Evolutionary conservation across 805 yeast species (phyloP).

Genomic region (Candida xyloterini): DNA sequence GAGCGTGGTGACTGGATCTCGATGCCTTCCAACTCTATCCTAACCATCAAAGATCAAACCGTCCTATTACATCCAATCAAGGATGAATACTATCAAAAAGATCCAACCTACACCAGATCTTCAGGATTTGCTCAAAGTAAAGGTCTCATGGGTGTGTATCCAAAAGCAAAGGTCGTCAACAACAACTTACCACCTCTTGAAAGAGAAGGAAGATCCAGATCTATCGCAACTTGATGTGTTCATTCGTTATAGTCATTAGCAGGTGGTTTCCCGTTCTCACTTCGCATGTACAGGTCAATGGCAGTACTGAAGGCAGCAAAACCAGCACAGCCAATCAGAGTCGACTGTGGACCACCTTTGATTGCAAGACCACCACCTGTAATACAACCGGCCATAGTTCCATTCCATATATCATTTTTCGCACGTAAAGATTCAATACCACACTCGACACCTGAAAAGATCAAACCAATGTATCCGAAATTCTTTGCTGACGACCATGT

Average conservation of each 20-base stretch:
- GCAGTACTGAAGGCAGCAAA: conserved; percentile 95
- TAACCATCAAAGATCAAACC: conserved; percentile 81
- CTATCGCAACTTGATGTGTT: conserved; percentile 10
- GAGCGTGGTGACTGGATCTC: conserved; percentile 98
- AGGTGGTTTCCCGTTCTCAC: conserved; percentile 83
- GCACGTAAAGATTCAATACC: conserved; percentile 82
- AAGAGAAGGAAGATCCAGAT: conserved; percentile 56
- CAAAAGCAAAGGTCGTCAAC: conserved; percentile 52
- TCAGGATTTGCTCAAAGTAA: conserved; percentile 82
- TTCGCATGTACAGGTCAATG: conserved; percentile 79
- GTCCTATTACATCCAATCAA: conserved; percentile 86
- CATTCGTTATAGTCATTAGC: conserved; percentile 73
- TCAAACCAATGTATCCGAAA: conserved; percentile 89
- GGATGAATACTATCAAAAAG: conserved; percentile 82
- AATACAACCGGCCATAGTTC: conserved; percentile 88
- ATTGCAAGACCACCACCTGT: conserved; percentile 96
- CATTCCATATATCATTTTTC: conserved; percentile 88
- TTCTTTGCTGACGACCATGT: conserved; percentile 88
- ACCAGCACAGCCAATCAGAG: conserved; percentile 91
- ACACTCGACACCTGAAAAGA: conserved; percentile 92
- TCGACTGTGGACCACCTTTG: conserved; percentile 92
- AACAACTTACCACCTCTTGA: conserved; percentile 71
- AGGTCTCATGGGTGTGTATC: conserved; percentile 92
- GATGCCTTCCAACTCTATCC: conserved; percentile 85
- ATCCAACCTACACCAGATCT: conserved; percentile 65